Evolutionary conservation across 2,329 filamentous ascomycete species (phyloP), one percentile per base, ranked within the genome.

Genomic region (Thelonectria discophora): DNA sequence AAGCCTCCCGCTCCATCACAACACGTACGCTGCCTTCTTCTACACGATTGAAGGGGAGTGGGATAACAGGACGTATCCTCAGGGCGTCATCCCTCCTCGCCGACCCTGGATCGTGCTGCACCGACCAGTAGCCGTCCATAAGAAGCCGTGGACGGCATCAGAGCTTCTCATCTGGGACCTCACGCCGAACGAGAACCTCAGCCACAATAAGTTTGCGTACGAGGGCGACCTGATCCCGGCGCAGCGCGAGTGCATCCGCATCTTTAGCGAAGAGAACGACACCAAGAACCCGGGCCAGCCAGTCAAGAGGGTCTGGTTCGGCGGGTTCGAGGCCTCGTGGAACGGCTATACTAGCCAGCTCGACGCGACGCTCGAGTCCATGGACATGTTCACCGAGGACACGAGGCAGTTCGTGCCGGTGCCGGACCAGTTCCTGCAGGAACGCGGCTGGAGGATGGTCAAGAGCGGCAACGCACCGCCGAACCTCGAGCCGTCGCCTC

Each of bases 131-230:
- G 66, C 74, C 5, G 73, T 81, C n/a, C 76, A 81, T 57, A 13
- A 9, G 1, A 70, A 55, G 20, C 65, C 71, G 1, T 80, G 75
- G 69, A 64, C 2, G 0, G 52, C 55, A 2, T 76, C 78, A 2
- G 84, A 88, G 65, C 66, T 88, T 12, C 74, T 88, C 6, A 83
- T 88, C 40, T 87, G 84, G 84, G 86, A 88, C 63, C 58, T 75
- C 2, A 65, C 71, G 1, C 74, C 76, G 8, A 65, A 61, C 1
- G 64, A 71, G 1, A 74, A 69, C 24, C 70, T 74, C 7, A 60
- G 65, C 0, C 52, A 58, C 0, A 59, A 63, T 13, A 45, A 64
- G 5, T 5, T 53, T 2, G 43, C 75, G 1, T 69, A 66, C 1
- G 72, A 78, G 53, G 65, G 66, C 1, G 76, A 80, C 13, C 75